These are phyloP conservation scores for Trichoderma gracile DNA, from an alignment of 2,329 filamentous ascomycete genomes.

Conservation along the genomic window DNA sequence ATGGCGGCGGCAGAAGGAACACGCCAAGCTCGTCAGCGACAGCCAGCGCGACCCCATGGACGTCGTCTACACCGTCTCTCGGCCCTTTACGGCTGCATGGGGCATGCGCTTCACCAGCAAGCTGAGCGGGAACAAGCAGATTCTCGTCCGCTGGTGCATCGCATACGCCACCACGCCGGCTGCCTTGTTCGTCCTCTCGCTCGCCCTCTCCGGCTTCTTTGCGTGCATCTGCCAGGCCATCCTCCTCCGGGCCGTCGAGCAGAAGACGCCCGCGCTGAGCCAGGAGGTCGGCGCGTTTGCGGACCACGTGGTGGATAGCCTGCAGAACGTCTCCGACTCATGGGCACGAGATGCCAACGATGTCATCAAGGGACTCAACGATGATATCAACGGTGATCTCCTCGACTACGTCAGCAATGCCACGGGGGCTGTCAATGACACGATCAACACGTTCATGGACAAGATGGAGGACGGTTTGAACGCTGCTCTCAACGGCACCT, in stretches of 20 bases:
- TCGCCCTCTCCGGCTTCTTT: slow-evolving; percentile 79
- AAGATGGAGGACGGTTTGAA: slow-evolving; percentile 75
- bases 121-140: slow-evolving; percentile 66
- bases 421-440: slow-evolving; percentile 79
- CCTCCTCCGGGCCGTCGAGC: slow-evolving; percentile 70
- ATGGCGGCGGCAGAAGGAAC: slow-evolving; percentile 71
- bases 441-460: slow-evolving; percentile 78
- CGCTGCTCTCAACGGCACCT: slow-evolving; percentile 75
- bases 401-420: slow-evolving; percentile 85
- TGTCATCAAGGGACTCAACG: slow-evolving; percentile 69
- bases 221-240: slow-evolving; percentile 81
- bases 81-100: slow-evolving; percentile 70
- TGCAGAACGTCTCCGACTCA: slow-evolving; percentile 70
- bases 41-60: slow-evolving; percentile 79
- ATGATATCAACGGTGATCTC: slow-evolving; percentile 78
- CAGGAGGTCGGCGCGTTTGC: slow-evolving; percentile 77
- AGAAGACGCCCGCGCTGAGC: slow-evolving; percentile 73
- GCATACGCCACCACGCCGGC: slow-evolving; percentile 84
- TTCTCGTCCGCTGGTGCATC: slow-evolving; percentile 77
- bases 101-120: slow-evolving; percentile 70
- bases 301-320: slow-evolving; percentile 69
- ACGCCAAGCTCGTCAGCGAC: slow-evolving; percentile 64
- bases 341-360: slow-evolving; percentile 79
- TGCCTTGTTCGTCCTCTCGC: slow-evolving; percentile 81
- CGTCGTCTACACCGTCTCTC: slow-evolving; percentile 81